Evolutionary conservation across 768 basidiomycete species (phyloP), one percentile per base, ranked within the genome.

Genomic region (Boletellus ananiceps): DNA sequence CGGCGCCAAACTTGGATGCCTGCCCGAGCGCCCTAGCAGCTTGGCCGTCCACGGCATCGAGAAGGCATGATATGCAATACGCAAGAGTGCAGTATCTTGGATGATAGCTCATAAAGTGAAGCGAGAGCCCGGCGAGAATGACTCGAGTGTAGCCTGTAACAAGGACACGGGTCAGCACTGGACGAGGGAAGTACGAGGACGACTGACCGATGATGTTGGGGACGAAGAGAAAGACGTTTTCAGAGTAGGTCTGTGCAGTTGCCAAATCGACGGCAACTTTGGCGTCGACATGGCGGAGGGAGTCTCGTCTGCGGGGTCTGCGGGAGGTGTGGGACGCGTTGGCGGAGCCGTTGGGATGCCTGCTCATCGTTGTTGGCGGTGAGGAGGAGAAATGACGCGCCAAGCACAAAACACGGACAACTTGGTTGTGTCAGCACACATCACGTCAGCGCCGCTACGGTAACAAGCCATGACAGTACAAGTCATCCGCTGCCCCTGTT

Each of bases 211-310:
- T 97, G 62, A 99, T 74, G 70, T 99, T 99, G 34, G 96, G 94
- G 14, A 93, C 80, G 72, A 98, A 99, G 44, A 98, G 81, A 69
- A 95, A 99, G 56, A 98, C 88, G 68, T 97, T 98, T 74, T 99
- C 96, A 32, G 88, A 85, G 58, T 89, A 89, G 0, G 83, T 74
- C 69, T 91, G 89, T 13, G 83, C 84, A 12, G 88, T 92, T 23
- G 91, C 91, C 42, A 93, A 80, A 66, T 90, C 90, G 27, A 93
- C 83, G 8, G 89, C 91, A 50, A 83, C 80, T 63, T 90, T 89
- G 49, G 90, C 86, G 67, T 91, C 86, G 46, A 91, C 83, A 23
- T 86, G 74, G 55, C 84, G 82, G 44, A 86, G 75, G 8, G 86
- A 82, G 35, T 67, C 70, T 46, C 75, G 71, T 58, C 78, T 73